Conservation (phyloP, 2,329 filamentous ascomycete genomes). For the Dothideomycetes sp. region DNA sequence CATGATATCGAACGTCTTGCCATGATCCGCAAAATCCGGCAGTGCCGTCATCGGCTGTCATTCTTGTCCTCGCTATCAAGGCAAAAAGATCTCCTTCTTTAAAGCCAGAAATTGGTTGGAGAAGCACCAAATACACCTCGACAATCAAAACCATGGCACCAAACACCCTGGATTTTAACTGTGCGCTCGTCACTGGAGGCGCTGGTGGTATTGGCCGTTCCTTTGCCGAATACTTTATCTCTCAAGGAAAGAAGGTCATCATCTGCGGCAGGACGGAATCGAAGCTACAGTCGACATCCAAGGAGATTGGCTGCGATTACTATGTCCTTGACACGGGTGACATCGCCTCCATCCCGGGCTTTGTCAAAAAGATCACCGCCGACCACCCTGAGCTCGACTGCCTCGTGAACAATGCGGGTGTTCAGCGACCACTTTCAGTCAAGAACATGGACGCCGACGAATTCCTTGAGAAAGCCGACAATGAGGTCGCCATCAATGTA, state of each 20-base stretch:
- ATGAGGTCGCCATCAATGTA: slow-evolving; percentile 52
- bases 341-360: slow-evolving; percentile 34
- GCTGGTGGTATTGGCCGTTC: slow-evolving; percentile 45
- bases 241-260: slow-evolving; percentile 41
- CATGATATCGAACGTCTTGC: too few relatives aligned
- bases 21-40: too few relatives aligned
- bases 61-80: too few relatives aligned
- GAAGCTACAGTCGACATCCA: slow-evolving; percentile 38
- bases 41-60: too few relatives aligned
- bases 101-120: too few relatives aligned
- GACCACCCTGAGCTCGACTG: slow-evolving; percentile 50
- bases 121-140: too few relatives aligned
- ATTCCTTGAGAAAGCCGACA: slow-evolving; percentile 44
- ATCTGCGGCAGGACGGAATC: slow-evolving; percentile 47
- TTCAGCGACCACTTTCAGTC: slow-evolving; percentile 41
- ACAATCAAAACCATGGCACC: too few relatives aligned
- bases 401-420: slow-evolving; percentile 51
- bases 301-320: slow-evolving; percentile 41
- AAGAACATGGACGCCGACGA: slow-evolving; percentile 28
- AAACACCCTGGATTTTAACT: slow-evolving; percentile 30
- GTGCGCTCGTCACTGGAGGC: slow-evolving; percentile 43
- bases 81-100: too few relatives aligned
- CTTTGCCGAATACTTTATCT: slow-evolving; percentile 39
- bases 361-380: slow-evolving; percentile 36
- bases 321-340: slow-evolving; percentile 46